Evolutionary conservation across 2,329 filamentous ascomycete genomes (phyloP).

Genomic region (Ceratocystis alfenasii): DNA sequence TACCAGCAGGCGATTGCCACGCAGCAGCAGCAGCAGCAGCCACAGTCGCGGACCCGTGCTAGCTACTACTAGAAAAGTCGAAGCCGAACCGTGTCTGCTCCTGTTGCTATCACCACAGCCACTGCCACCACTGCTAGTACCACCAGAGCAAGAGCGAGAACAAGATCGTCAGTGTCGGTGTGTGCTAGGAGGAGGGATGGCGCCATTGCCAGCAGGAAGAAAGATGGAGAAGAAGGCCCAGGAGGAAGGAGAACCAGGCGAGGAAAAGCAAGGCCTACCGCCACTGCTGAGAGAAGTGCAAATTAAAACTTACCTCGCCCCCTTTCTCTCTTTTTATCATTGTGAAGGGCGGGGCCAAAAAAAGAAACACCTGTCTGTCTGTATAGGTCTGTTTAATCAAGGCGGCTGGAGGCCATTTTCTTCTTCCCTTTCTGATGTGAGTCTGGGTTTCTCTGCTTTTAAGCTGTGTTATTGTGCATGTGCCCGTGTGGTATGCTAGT

Average conservation of each 20-base stretch:
- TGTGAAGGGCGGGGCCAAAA: neutral
- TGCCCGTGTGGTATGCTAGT: neutral
- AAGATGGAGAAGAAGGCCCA: neutral
- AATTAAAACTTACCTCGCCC: neutral
- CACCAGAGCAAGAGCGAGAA: slow-evolving; percentile 31
- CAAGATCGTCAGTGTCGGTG: slow-evolving; percentile 25
- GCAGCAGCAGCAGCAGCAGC: slow-evolving; percentile 6
- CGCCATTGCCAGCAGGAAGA: neutral
- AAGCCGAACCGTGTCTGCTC: slow-evolving; percentile 34
- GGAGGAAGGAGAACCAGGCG: neutral
- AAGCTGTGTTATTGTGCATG: neutral
- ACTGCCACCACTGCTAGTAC: slow-evolving; percentile 37
- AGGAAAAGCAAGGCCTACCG: neutral
- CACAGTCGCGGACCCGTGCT: neutral
- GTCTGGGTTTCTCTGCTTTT: neutral
- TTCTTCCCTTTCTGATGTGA: neutral
- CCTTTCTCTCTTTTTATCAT: neutral
- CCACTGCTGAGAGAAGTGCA: neutral
- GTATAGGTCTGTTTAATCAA: neutral
- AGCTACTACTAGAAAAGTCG: slow-evolving; percentile 25
- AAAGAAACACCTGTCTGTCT: neutral
- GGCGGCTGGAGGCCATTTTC: neutral
- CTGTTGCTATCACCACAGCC: slow-evolving; percentile 30
- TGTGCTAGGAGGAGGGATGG: slow-evolving; percentile 32
- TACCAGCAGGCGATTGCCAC: slow-evolving; percentile 16